A percentile compares a stretch with the other conserved stretches of the same genome.
Conservation (phyloP, 2,329 filamentous ascomycete genomes). For the Colletotrichum somersetense region DNA sequence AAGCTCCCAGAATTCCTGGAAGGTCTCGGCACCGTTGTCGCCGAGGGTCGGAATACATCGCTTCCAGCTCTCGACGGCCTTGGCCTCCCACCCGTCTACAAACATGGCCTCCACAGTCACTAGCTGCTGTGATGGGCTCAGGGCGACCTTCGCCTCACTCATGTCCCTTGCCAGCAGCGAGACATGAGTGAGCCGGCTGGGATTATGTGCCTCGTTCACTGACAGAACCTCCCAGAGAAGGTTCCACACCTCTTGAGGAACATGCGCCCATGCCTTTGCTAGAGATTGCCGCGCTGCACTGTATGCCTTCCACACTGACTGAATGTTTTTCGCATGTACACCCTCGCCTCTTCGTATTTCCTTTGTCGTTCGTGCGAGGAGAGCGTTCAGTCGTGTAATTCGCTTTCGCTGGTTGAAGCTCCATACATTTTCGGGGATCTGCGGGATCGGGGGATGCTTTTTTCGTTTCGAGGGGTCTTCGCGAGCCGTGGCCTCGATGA, state of each 20-base stretch:
- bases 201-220: constrained; percentile 61
- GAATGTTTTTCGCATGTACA: constrained; percentile 51
- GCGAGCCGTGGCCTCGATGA: constrained; percentile 37
- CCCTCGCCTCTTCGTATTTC: constrained; percentile 47
- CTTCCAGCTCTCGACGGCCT: constrained; percentile 75
- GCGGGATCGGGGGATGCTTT: constrained; percentile 45
- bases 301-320: constrained; percentile 64
- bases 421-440: constrained; percentile 54
- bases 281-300: constrained; percentile 59
- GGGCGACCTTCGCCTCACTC: constrained; percentile 65
- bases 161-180: constrained; percentile 75
- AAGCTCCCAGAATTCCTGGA: constrained; percentile 71
- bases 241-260: constrained; percentile 74
- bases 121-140: constrained; percentile 71
- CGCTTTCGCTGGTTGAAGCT: constrained; percentile 55
- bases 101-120: constrained; percentile 78
- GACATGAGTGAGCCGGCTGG: constrained; percentile 71
- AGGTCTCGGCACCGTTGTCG: constrained; percentile 57
- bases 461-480: constrained; percentile 43
- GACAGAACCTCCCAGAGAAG: constrained; percentile 75
- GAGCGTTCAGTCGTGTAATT: constrained; percentile 52
- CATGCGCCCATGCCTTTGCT: constrained; percentile 60
- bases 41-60: constrained; percentile 67
- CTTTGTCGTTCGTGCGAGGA: constrained; percentile 48
- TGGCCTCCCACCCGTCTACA: constrained; percentile 68